These are phyloP conservation scores for Debaryomyces psychrophilus DNA, from an alignment of 1,139 yeast species.

Conservation along the genomic window DNA sequence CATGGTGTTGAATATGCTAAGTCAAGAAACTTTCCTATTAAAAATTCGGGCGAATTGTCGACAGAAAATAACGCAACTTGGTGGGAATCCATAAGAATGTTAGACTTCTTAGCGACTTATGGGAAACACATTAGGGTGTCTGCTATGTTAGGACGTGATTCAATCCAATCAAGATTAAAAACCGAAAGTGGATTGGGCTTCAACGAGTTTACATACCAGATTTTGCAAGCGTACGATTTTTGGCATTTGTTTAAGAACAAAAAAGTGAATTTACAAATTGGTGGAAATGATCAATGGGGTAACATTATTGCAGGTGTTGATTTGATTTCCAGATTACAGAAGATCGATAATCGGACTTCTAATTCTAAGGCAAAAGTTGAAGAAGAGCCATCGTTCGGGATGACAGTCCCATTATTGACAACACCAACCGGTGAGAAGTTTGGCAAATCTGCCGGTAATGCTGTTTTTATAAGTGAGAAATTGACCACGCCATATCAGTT, in stretches of 20 bases:
- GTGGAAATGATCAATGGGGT: slow-evolving; percentile 99
- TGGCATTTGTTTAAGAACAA: slow-evolving; percentile 71
- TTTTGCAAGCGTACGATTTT: slow-evolving; percentile 92
- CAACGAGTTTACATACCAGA: slow-evolving; percentile 91
- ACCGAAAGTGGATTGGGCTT: slow-evolving; percentile 83
- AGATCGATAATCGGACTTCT: slow-evolving; percentile 19
- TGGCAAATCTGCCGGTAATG: slow-evolving; percentile 97
- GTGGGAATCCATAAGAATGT: slow-evolving; percentile 81
- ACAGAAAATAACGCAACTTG: slow-evolving; percentile 72
- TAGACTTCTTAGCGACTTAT: slow-evolving; percentile 73
- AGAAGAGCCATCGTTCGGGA: slow-evolving; percentile 56
- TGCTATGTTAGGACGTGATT: slow-evolving; percentile 88
- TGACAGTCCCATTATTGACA: slow-evolving; percentile 88
- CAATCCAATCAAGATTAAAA: slow-evolving; percentile 72
- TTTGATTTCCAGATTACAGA: slow-evolving; percentile 66
- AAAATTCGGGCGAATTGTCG: slow-evolving; percentile 40
- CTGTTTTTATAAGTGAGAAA: slow-evolving; percentile 77
- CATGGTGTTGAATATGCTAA: slow-evolving; percentile 66
- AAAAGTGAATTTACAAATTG: slow-evolving; percentile 76
- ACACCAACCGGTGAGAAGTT: slow-evolving; percentile 92
- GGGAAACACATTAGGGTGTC: slow-evolving; percentile 83
- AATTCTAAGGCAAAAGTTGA: slow-evolving; percentile 17
- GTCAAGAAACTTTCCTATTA: slow-evolving; percentile 52
- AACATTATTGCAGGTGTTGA: slow-evolving; percentile 96
- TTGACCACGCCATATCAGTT: slow-evolving; percentile 80